Evolutionary conservation across 1,284 basidiomycete species (phyloP).

Genomic region (Cutaneotrichosporon spelunceum): DNA sequence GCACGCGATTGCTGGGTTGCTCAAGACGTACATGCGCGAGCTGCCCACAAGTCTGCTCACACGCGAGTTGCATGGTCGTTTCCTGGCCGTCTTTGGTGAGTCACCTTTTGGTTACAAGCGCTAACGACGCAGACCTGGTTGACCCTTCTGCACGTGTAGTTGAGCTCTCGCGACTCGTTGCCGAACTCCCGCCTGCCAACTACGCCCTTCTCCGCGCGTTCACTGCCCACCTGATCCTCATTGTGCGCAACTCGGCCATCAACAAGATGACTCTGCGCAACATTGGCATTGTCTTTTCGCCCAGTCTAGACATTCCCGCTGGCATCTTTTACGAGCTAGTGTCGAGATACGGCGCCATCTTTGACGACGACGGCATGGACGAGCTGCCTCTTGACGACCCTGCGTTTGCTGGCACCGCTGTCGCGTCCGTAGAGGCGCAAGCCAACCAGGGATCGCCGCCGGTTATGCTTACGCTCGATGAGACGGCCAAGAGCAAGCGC

Average conservation of each 20-base stretch:
- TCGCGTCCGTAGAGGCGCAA: constrained; percentile 39
- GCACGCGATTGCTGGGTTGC: constrained; percentile 86
- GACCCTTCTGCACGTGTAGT: constrained; percentile 80
- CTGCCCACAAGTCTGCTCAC: constrained; percentile 85
- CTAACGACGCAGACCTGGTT: constrained; percentile 64
- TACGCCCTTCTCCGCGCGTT: constrained; percentile 90
- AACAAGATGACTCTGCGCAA: constrained; percentile 99
- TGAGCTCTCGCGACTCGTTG: constrained; percentile 81
- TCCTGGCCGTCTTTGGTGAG: constrained; percentile 86
- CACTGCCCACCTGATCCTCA: constrained; percentile 91
- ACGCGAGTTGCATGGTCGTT: constrained; percentile 80
- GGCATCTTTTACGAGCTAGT: constrained; percentile 91
- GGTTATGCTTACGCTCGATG: neutral
- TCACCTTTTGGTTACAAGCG: constrained; percentile 25
- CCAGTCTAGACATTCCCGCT: constrained; percentile 89
- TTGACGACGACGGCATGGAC: constrained; percentile 59
- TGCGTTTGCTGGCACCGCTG: constrained; percentile 18
- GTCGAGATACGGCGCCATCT: constrained; percentile 82
- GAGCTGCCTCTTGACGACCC: constrained; percentile 28
- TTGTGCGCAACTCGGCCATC: constrained; percentile 80
- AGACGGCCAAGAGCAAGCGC: constrained; percentile 36
- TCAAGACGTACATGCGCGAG: constrained; percentile 87
- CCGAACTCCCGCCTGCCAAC: constrained; percentile 82
- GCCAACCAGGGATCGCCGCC: neutral
- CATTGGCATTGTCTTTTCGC: constrained; percentile 95